Conservation (phyloP, 1,284 basidiomycete genomes). For the Boletus sp. region DNA sequence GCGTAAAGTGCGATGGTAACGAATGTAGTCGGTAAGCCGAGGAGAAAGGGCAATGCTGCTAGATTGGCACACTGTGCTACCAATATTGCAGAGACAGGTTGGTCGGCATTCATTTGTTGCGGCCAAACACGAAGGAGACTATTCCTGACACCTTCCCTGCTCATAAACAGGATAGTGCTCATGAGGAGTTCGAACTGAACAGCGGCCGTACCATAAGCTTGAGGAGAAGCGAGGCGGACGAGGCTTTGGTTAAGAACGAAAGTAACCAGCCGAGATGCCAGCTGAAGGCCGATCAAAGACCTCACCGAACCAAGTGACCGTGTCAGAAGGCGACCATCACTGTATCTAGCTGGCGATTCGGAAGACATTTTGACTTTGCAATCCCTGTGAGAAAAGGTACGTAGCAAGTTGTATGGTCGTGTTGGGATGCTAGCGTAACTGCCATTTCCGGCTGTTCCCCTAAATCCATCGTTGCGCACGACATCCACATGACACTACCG, state of each 20-base stretch:
- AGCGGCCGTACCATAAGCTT: slow-evolving; percentile 81
- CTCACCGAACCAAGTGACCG: slow-evolving; percentile 60
- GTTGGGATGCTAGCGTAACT: slow-evolving; percentile 9
- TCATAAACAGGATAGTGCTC: slow-evolving; percentile 88
- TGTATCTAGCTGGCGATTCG: slow-evolving; percentile 1
- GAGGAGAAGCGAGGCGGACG: slow-evolving; percentile 80
- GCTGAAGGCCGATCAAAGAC: slow-evolving; percentile 84
- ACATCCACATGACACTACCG: too few relatives aligned
- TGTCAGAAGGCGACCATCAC: slow-evolving; percentile 30
- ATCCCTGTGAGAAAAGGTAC: neutral
- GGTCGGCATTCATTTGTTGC: slow-evolving; percentile 14
- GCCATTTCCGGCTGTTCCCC: slow-evolving; percentile 7
- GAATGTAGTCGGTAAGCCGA: slow-evolving; percentile 53
- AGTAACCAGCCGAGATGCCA: slow-evolving; percentile 80
- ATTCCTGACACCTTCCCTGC: slow-evolving; percentile 87
- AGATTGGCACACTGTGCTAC: slow-evolving; percentile 42
- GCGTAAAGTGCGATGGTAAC: slow-evolving; percentile 49
- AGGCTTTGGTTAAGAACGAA: slow-evolving; percentile 87
- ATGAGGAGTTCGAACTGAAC: slow-evolving; percentile 86
- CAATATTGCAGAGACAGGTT: slow-evolving; percentile 12
- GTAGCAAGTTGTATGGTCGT: slow-evolving; percentile 22
- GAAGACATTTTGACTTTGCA: slow-evolving; percentile 15
- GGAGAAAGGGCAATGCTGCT: slow-evolving; percentile 53
- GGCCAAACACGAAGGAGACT: slow-evolving; percentile 60
- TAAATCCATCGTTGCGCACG: too few relatives aligned